Percentiles rank a stretch among this genome's conserved stretches.
These are phyloP conservation scores for Lipomyces starkeyi DNA, from an alignment of 805 yeast genomes.

Conservation along the genomic window DNA sequence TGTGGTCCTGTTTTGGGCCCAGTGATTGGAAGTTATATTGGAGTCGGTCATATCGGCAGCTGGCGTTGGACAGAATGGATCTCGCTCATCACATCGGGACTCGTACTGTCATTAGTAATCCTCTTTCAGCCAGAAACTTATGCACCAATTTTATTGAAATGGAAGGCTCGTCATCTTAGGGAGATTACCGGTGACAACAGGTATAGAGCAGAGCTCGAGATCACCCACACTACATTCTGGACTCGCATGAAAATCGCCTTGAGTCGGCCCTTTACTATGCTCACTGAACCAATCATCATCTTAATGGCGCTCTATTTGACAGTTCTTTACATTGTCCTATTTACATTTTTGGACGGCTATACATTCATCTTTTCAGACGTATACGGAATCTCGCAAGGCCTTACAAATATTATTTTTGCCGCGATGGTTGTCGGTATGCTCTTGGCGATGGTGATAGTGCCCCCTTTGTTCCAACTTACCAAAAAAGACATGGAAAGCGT, in stretches of 20 bases:
- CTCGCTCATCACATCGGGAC: constrained; percentile 64
- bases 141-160: constrained; percentile 78
- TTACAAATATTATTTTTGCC: constrained; percentile 29
- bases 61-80: constrained; percentile 86
- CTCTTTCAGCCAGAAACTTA: constrained; percentile 81
- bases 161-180: constrained; percentile 68
- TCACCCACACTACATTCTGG: constrained; percentile 46
- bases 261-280: constrained; percentile 58
- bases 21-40: constrained; percentile 66
- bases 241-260: constrained; percentile 55
- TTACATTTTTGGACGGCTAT: constrained; percentile 64
- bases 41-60: constrained; percentile 58
- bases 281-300: constrained; percentile 62
- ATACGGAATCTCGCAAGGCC: constrained; percentile 50
- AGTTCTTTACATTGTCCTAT: constrained; percentile 60
- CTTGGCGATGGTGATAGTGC: constrained; percentile 20
- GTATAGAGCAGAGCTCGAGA: constrained; percentile 53
- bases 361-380: constrained; percentile 60
- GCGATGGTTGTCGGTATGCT: constrained; percentile 30
- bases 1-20: constrained; percentile 78
- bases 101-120: constrained; percentile 47
- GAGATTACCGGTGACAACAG: constrained; percentile 48
- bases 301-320: constrained; percentile 63
- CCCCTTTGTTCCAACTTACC: constrained; percentile 27
- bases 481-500: constrained; percentile 16